Conservation (phyloP, 805 yeast species). For the Lachancea fermentati region DNA sequence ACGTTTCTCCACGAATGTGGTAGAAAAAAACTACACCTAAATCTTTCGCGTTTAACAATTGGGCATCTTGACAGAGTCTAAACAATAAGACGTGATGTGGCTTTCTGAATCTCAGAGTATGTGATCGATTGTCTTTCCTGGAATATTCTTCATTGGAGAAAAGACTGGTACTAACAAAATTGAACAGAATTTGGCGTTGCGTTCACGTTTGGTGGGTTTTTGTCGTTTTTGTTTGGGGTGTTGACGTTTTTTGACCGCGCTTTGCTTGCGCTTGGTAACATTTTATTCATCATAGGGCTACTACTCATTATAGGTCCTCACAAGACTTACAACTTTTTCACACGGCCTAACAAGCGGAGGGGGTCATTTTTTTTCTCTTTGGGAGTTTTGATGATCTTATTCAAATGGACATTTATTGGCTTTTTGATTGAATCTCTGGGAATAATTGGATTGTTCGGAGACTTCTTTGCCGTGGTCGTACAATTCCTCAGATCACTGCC, state of each 20-base stretch:
- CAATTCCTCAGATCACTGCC: slow-evolving; percentile 87
- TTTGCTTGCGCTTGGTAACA: slow-evolving; percentile 83
- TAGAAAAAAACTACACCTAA: too few relatives aligned
- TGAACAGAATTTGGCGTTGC: slow-evolving; percentile 89
- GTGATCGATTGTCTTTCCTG: slow-evolving; percentile 24
- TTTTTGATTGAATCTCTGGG: slow-evolving; percentile 83
- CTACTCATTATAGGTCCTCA: slow-evolving; percentile 82
- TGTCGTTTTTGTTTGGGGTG: slow-evolving; percentile 77
- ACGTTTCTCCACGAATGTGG: too few relatives aligned
- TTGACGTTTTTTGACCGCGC: slow-evolving; percentile 85
- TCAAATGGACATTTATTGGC: slow-evolving; percentile 77
- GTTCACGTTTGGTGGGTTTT: slow-evolving; percentile 75
- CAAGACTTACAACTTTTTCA: slow-evolving; percentile 74
- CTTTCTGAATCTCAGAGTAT: slow-evolving; percentile 69
- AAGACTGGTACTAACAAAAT: too few relatives aligned
- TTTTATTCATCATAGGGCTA: slow-evolving; percentile 73
- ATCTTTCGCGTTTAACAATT: too few relatives aligned
- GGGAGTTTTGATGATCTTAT: slow-evolving; percentile 72
- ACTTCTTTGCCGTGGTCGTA: slow-evolving; percentile 84
- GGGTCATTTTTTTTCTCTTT: slow-evolving; percentile 74
- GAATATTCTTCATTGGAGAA: neutral
- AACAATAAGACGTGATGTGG: slow-evolving; percentile 62
- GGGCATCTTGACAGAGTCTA: too few relatives aligned
- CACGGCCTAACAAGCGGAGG: slow-evolving; percentile 79
- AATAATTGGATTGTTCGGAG: slow-evolving; percentile 86